phyloP scores from a whole-genome alignment of 257 asterid species.

The Nicotiana tabacum region DNA sequence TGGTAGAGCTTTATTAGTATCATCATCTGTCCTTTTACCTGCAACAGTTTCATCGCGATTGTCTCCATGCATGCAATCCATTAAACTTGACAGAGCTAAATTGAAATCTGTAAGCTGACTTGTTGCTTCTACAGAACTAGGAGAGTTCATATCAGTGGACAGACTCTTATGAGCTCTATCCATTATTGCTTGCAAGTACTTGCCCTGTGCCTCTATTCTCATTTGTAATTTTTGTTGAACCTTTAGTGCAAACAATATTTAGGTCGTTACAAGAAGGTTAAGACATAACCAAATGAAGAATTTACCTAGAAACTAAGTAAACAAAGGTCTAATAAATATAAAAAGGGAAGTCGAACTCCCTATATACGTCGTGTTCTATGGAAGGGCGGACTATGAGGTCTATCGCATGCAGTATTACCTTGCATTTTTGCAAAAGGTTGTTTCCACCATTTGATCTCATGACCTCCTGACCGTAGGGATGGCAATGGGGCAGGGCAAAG shows the following conservation, averaged over 20 bases:
- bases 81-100: slow-evolving; percentile 60
- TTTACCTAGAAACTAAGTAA: not conserved
- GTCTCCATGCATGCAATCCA: slow-evolving; percentile 51
- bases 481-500: too few species aligned
- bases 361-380: too few species aligned
- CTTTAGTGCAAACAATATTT: slow-evolving; percentile 27
- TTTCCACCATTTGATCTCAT: too few species aligned
- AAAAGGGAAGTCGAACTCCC: too few species aligned
- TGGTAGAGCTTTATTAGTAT: slow-evolving; percentile 12
- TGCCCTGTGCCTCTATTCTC: slow-evolving; percentile 95
- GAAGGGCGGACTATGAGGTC: too few species aligned
- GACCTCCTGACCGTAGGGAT: too few species aligned
- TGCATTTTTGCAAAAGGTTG: too few species aligned
- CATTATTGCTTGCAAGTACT: slow-evolving; percentile 72
- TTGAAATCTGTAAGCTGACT: slow-evolving; percentile 61
- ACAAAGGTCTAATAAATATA: not conserved
- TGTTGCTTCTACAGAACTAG: slow-evolving; percentile 44
- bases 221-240: slow-evolving; percentile 83
- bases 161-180: slow-evolving; percentile 72
- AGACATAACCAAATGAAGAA: not conserved
- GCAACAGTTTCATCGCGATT: slow-evolving; percentile 23
- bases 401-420: too few species aligned
- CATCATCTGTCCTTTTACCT: slow-evolving; percentile 20
- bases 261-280: not conserved
- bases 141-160: slow-evolving; percentile 35